Conservation (phyloP, 306 rosid species). For the Echinosophora koreensis region DNA sequence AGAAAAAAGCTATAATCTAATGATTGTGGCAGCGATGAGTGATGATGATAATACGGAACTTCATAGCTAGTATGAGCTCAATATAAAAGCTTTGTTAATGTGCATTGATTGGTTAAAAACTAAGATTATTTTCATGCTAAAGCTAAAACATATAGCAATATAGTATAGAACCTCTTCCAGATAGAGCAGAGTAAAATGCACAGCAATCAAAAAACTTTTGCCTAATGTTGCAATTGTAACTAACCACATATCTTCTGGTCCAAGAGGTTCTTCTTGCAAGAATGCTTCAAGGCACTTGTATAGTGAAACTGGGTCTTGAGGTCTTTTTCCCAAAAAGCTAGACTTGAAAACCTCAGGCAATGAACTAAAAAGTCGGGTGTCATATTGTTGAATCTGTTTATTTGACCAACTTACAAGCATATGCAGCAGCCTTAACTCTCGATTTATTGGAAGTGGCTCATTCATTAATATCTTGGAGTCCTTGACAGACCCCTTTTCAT, state of each 20-base stretch:
- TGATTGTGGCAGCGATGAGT: neutral
- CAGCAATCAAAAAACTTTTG: constrained; percentile 30
- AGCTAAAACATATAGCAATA: neutral
- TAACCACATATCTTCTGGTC: constrained; percentile 99
- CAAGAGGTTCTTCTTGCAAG: constrained; percentile 98
- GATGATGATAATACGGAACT: constrained; percentile 13
- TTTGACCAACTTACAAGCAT: constrained; percentile 92
- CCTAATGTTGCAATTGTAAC: constrained; percentile 48
- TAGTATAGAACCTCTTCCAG: neutral
- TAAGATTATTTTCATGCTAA: constrained; percentile 39
- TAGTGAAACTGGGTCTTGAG: constrained; percentile 85
- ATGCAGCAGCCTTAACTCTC: constrained; percentile 55
- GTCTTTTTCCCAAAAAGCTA: constrained; percentile 69
- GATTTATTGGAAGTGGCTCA: constrained; percentile 61
- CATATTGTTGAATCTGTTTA: constrained; percentile 63
- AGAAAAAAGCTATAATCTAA: constrained; percentile 16
- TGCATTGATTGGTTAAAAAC: constrained; percentile 13
- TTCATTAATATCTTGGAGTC: constrained; percentile 66
- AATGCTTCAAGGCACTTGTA: constrained; percentile 98
- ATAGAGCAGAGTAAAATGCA: constrained; percentile 1
- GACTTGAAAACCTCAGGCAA: constrained; percentile 95
- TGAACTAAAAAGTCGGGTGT: constrained; percentile 63
- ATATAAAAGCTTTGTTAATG: constrained; percentile 13
- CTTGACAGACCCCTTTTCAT: constrained; percentile 75
- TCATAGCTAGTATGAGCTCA: constrained; percentile 16